Percentiles rank a stretch among this genome's conserved stretches.
Evolutionary conservation across 106 monocot genomes (phyloP).

Genomic region (Phalaenopsis equestris): DNA sequence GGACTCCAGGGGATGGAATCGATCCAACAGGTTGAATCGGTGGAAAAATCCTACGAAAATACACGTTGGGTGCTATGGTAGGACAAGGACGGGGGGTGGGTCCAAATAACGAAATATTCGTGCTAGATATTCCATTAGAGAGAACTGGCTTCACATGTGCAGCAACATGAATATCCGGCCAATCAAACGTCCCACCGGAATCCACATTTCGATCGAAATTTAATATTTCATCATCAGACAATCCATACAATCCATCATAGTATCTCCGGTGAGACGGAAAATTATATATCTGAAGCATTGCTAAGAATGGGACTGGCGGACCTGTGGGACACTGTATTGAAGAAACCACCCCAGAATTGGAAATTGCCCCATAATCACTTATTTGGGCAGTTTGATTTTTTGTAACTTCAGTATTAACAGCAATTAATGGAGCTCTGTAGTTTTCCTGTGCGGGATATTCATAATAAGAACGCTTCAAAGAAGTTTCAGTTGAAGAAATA

Average conservation of each 20-base stretch:
- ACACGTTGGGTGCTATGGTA: neutral
- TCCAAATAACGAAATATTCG: neutral
- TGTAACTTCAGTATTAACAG: neutral
- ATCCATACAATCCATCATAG: constrained; percentile 22
- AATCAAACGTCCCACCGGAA: constrained; percentile 9
- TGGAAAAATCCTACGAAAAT: neutral
- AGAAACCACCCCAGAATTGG: constrained; percentile 28
- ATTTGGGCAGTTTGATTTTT: constrained; percentile 18
- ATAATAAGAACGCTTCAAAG: neutral
- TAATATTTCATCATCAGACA: constrained; percentile 19
- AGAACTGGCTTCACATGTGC: constrained; percentile 12
- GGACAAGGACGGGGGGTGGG: neutral
- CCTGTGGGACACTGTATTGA: constrained; percentile 45
- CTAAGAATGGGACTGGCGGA: constrained; percentile 45
- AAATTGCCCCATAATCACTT: constrained; percentile 9
- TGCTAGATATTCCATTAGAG: neutral
- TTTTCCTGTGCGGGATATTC: neutral
- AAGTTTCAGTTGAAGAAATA: neutral
- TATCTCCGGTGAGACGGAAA: constrained; percentile 21
- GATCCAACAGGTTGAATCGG: neutral
- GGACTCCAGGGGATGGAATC: neutral
- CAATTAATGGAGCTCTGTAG: neutral
- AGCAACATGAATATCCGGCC: constrained; percentile 8
- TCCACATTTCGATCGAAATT: constrained; percentile 4
- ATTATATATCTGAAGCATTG: constrained; percentile 22